Evolutionary conservation across 495 filamentous ascomycete genomes (phyloP).

Genomic region (Endocarpon pusillum): DNA sequence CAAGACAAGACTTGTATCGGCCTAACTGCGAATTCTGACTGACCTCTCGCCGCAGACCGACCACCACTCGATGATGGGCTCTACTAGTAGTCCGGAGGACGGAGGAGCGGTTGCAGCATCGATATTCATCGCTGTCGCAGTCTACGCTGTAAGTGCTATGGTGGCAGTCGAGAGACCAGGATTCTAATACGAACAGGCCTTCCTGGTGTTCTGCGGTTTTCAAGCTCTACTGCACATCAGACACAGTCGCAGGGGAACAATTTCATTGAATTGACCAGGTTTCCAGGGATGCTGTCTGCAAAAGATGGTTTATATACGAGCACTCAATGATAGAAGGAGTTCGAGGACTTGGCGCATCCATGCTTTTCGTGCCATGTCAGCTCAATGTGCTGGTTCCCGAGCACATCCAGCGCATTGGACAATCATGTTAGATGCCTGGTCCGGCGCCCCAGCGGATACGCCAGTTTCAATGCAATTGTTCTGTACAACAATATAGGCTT

Average conservation of each 20-base stretch:
- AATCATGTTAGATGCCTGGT: no score
- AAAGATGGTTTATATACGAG: no score
- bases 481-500: no score
- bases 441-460: no score
- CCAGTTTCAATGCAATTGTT: no score
- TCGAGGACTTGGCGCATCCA: no score
- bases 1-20: neutral
- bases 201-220: slow-evolving; percentile 77
- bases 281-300: no score
- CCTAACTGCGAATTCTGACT: neutral
- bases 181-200: slow-evolving; percentile 36
- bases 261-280: slow-evolving; percentile 52
- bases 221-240: slow-evolving; percentile 68
- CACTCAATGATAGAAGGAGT: no score
- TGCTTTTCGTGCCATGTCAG: no score
- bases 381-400: no score
- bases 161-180: neutral
- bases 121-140: slow-evolving; percentile 66
- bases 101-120: slow-evolving; percentile 62
- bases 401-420: no score
- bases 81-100: slow-evolving; percentile 53
- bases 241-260: slow-evolving; percentile 62
- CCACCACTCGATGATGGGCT: slow-evolving; percentile 67
- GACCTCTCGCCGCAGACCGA: slow-evolving; percentile 27
- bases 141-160: slow-evolving; percentile 57